Evolutionary conservation across 352 stramenopile species (phyloP).

Genomic region (Elongisporangium senticosum): DNA sequence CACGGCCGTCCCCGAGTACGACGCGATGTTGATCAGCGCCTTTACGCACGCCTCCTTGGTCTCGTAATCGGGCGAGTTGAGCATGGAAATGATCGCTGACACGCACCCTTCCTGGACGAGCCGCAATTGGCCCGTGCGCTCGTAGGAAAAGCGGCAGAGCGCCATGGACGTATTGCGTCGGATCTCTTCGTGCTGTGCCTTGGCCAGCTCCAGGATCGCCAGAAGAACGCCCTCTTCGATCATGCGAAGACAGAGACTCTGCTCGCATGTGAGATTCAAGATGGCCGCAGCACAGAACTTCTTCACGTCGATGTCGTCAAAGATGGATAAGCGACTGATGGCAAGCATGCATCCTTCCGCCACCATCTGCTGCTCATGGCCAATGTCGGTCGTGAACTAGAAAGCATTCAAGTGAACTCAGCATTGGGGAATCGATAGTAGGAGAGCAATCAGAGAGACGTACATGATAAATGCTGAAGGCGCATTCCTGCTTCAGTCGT

Average conservation of each 20-base stretch:
- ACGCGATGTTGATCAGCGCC: conserved; percentile 81
- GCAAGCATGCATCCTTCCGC: conserved; percentile 67
- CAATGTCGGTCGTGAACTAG: conserved; percentile 54
- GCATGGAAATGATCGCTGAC: conserved; percentile 79
- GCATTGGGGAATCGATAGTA: background rate
- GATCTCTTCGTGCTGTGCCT: conserved; percentile 75
- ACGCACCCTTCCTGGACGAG: conserved; percentile 80
- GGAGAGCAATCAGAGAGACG: conserved; percentile 1
- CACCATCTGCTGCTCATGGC: conserved; percentile 76
- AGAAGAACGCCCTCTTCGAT: conserved; percentile 72
- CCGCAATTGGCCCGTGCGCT: conserved; percentile 54
- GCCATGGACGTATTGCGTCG: conserved; percentile 79
- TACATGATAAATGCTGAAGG: conserved; percentile 78
- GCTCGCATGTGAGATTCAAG: conserved; percentile 67
- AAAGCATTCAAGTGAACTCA: background rate
- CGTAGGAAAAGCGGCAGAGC: conserved; percentile 79
- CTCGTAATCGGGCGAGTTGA: conserved; percentile 72
- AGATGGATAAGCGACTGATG: conserved; percentile 61
- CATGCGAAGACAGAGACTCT: conserved; percentile 38
- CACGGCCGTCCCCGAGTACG: conserved; percentile 46
- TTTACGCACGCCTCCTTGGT: conserved; percentile 85
- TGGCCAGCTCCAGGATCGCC: conserved; percentile 67
- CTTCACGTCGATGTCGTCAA: conserved; percentile 81
- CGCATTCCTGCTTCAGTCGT: conserved; percentile 72
- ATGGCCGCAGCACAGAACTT: conserved; percentile 79